Conservation (phyloP, 2,329 filamentous ascomycete species). For the Akanthomyces lecanii region DNA sequence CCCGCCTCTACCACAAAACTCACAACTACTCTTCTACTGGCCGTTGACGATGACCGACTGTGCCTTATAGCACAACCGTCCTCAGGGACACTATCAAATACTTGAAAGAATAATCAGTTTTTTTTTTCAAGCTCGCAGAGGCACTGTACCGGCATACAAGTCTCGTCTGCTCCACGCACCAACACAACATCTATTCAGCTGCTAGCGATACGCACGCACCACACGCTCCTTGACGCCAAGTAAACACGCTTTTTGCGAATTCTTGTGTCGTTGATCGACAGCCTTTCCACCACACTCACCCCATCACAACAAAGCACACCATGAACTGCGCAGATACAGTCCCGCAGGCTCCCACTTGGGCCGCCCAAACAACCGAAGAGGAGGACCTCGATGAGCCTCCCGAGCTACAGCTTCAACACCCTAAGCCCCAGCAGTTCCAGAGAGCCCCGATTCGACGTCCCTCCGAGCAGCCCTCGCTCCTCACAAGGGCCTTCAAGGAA, state of each 20-base stretch:
- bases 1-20: neutral
- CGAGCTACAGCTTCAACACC: conserved; percentile 45
- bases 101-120: neutral
- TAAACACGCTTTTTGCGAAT: conserved; percentile 1
- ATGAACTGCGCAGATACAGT: conserved; percentile 31
- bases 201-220: neutral
- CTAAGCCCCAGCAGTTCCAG: conserved; percentile 38
- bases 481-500: conserved; percentile 76
- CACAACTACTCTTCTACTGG: neutral
- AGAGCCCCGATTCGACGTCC: conserved; percentile 45
- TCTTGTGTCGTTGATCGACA: conserved; percentile 17
- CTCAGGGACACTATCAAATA: conserved; percentile 32
- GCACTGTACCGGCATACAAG: conserved; percentile 25
- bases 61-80: conserved; percentile 36
- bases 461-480: conserved; percentile 67
- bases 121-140: conserved; percentile 10
- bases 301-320: conserved; percentile 26
- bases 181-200: conserved; percentile 10
- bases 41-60: conserved; percentile 29
- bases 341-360: conserved; percentile 31
- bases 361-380: conserved; percentile 52
- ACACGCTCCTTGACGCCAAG: conserved; percentile 8
- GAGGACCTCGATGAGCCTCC: conserved; percentile 86
- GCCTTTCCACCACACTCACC: neutral
- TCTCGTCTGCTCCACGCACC: conserved; percentile 22